These are phyloP conservation scores for Iris pallida DNA, from an alignment of 116 monocot genomes.

Conservation along the genomic window DNA sequence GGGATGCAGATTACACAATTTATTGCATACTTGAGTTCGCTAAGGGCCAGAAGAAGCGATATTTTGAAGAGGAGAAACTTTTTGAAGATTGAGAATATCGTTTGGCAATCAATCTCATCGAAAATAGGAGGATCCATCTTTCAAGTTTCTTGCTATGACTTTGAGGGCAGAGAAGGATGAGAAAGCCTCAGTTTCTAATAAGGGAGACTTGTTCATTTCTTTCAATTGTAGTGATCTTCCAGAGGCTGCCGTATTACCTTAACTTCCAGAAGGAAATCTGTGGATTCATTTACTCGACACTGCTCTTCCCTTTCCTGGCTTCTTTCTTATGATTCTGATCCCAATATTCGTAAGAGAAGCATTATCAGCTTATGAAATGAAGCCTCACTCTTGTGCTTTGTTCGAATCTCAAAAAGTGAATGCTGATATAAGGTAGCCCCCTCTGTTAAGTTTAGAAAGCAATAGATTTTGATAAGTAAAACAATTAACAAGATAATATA, in stretches of 20 bases:
- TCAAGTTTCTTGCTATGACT: constrained; percentile 68
- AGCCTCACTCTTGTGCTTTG: no score
- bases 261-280: no score
- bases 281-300: no score
- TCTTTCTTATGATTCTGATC: no score
- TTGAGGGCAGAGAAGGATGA: constrained; percentile 48
- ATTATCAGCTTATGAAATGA: no score
- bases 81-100: constrained; percentile 58
- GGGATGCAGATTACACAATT: constrained; percentile 53
- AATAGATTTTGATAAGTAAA: no score
- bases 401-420: no score
- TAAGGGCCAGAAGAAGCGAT: constrained; percentile 61
- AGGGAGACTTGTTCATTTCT: constrained; percentile 51
- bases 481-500: no score
- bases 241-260: constrained; percentile 40
- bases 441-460: no score
- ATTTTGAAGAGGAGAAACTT: constrained; percentile 62
- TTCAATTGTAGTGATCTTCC: constrained; percentile 50
- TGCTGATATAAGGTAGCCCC: no score
- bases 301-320: no score
- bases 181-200: constrained; percentile 12
- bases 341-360: no score
- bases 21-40: constrained; percentile 47
- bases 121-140: constrained; percentile 62
- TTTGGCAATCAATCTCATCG: constrained; percentile 66